Conservation (phyloP, 2,329 filamentous ascomycete genomes). For the Fusarium kyushuense region DNA sequence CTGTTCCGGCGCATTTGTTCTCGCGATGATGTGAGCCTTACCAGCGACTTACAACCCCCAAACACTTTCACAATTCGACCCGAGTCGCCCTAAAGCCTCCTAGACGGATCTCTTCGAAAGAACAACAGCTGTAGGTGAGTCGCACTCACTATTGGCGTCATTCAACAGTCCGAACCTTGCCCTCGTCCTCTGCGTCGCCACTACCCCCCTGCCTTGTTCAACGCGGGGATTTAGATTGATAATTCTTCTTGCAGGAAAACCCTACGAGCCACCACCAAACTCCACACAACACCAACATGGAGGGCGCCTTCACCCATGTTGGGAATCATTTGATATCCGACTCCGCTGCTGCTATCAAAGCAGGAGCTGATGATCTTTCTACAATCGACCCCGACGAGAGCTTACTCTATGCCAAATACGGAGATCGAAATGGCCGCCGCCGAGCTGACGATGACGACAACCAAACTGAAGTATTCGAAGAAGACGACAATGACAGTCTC, state of each 20-base stretch:
- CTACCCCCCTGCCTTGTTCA: slow-evolving; percentile 31
- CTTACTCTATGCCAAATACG: slow-evolving; percentile 78
- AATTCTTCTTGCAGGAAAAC: slow-evolving; percentile 43
- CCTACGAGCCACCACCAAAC: slow-evolving; percentile 44
- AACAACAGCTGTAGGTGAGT: slow-evolving; percentile 47
- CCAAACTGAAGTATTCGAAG: slow-evolving; percentile 83
- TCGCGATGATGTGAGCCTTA: slow-evolving; percentile 57
- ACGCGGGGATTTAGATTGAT: slow-evolving; percentile 45
- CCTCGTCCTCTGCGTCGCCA: slow-evolving; percentile 33
- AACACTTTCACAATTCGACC: slow-evolving; percentile 48
- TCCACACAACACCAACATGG: slow-evolving; percentile 67
- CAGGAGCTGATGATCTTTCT: slow-evolving; percentile 80
- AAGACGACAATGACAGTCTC: slow-evolving; percentile 81
- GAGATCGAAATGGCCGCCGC: slow-evolving; percentile 71
- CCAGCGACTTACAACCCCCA: slow-evolving; percentile 49
- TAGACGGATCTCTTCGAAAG: slow-evolving; percentile 40
- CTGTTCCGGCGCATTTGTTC: slow-evolving; percentile 43
- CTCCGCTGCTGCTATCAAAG: slow-evolving; percentile 88
- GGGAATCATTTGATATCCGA: slow-evolving; percentile 89
- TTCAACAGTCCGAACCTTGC: slow-evolving; percentile 9
- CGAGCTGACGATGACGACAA: slow-evolving; percentile 91
- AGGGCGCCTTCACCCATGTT: slow-evolving; percentile 88
- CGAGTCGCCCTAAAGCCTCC: slow-evolving; percentile 45
- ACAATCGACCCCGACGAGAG: slow-evolving; percentile 82
- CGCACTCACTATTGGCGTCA: slow-evolving; percentile 23